Evolutionary conservation across 1,139 yeast genomes (phyloP).

Genomic region (Hansenula anomala): DNA sequence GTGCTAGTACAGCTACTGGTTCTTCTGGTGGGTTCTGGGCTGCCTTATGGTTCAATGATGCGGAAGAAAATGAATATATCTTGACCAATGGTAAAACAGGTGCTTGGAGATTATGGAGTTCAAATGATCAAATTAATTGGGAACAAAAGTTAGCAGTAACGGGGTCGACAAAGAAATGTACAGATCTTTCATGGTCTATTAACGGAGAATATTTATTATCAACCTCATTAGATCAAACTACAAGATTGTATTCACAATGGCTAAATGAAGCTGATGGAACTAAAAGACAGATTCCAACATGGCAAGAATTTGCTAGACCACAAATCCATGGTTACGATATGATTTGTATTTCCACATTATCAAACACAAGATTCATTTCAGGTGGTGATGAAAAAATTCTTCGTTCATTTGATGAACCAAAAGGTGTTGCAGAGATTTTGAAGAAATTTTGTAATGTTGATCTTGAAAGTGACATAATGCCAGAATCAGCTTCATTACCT

Average conservation of each 20-base stretch:
- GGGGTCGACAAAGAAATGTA: constrained; percentile 71
- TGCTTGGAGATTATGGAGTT: constrained; percentile 79
- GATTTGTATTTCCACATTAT: constrained; percentile 71
- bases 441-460: constrained; percentile 47
- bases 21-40: constrained; percentile 98
- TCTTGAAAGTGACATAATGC: constrained; percentile 25
- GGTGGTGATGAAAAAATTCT: constrained; percentile 96
- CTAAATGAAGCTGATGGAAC: constrained; percentile 25
- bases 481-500: constrained; percentile 84
- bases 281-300: constrained; percentile 32
- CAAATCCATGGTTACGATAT: constrained; percentile 98
- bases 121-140: constrained; percentile 39
- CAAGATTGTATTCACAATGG: constrained; percentile 76
- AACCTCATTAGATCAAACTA: constrained; percentile 88
- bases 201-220: constrained; percentile 65
- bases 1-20: constrained; percentile 98
- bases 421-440: constrained; percentile 63
- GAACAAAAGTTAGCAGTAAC: constrained; percentile 58
- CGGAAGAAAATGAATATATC: constrained; percentile 41
- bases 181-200: constrained; percentile 77
- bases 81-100: constrained; percentile 90
- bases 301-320: constrained; percentile 95
- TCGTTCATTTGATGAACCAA: constrained; percentile 88
- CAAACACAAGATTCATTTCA: constrained; percentile 66
- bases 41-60: constrained; percentile 66